phyloP scores from a whole-genome alignment of 2,329 filamentous ascomycete species.

The Sporothrix humicola region DNA sequence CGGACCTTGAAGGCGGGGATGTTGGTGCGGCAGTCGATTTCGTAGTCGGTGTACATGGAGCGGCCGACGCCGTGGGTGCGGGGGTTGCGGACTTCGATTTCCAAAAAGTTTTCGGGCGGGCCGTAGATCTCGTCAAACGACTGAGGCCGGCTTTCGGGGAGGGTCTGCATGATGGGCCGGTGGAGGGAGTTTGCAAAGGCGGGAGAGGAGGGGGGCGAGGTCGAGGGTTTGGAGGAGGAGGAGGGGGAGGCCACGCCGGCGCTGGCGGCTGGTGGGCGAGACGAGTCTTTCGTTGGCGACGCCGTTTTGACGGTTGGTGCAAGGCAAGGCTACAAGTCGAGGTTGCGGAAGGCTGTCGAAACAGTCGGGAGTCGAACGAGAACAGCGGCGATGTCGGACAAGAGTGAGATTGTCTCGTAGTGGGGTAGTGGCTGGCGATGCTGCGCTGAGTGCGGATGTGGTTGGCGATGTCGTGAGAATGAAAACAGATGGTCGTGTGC shows the following conservation, averaged over 20 bases:
- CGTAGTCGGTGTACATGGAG: slow-evolving; percentile 98
- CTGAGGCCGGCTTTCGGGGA: slow-evolving; percentile 80
- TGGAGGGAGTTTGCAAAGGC: slow-evolving; percentile 40
- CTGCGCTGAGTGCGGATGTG: background rate
- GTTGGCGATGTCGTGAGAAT: background rate
- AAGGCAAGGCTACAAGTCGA: background rate
- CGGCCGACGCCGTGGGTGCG: slow-evolving; percentile 93
- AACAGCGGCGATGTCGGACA: slow-evolving; percentile 6
- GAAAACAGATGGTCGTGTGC: slow-evolving; percentile 16
- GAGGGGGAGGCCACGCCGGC: slow-evolving; percentile 39
- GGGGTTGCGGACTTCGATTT: slow-evolving; percentile 96
- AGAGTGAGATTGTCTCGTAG: background rate
- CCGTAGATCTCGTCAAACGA: slow-evolving; percentile 99
- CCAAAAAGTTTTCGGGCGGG: slow-evolving; percentile 96
- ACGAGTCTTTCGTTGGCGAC: slow-evolving; percentile 48
- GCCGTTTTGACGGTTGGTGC: slow-evolving; percentile 51
- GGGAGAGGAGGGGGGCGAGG: slow-evolving; percentile 45
- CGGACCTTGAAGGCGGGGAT: slow-evolving; percentile 98
- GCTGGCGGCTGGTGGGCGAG: slow-evolving; percentile 42
- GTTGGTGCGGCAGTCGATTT: slow-evolving; percentile 97
- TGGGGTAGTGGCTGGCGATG: background rate
- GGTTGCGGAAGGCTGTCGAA: background rate
- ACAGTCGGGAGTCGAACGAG: background rate
- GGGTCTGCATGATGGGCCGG: slow-evolving; percentile 59
- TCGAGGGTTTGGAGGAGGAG: background rate